Evolutionary conservation across 257 asterid species (phyloP).

Genomic region (Solanum pennellii): DNA sequence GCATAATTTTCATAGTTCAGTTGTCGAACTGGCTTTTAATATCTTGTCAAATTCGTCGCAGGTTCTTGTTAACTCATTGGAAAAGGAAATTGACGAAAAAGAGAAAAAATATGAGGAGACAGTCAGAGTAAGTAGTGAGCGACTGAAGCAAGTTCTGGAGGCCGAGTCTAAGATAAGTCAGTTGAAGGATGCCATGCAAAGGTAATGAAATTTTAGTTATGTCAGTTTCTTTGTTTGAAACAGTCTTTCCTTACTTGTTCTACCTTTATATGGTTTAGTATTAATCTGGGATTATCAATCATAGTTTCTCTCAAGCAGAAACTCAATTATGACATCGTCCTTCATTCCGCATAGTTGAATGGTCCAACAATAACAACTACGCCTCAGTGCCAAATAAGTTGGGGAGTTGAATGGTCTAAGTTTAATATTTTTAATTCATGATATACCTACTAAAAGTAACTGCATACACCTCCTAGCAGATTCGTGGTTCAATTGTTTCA

Average conservation of each 20-base stretch:
- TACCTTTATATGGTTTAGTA: neutral
- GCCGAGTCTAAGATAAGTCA: conserved; percentile 64
- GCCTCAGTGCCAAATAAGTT: neutral
- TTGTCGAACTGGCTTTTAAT: neutral
- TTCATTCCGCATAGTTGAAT: neutral
- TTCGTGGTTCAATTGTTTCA: neutral
- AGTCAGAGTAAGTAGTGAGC: conserved; percentile 44
- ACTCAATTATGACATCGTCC: neutral
- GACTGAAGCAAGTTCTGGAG: conserved; percentile 56
- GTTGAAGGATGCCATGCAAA: conserved; percentile 57
- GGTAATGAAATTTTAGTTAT: conserved; percentile 20
- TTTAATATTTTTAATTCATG: neutral
- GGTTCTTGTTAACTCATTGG: conserved; percentile 52
- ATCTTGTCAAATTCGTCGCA: conserved; percentile 13
- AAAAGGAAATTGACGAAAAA: conserved; percentile 57
- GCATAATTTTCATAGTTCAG: neutral
- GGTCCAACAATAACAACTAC: neutral
- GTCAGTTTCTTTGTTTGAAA: neutral
- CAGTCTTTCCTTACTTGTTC: neutral
- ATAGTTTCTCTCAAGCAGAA: neutral
- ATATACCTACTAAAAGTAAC: neutral
- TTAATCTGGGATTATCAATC: neutral
- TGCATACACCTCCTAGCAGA: neutral
- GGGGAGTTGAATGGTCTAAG: neutral
- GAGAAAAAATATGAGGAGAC: conserved; percentile 61